Evolutionary conservation across 345 rosid genomes (phyloP).

Genomic region (Tarenaya hassleriana): DNA sequence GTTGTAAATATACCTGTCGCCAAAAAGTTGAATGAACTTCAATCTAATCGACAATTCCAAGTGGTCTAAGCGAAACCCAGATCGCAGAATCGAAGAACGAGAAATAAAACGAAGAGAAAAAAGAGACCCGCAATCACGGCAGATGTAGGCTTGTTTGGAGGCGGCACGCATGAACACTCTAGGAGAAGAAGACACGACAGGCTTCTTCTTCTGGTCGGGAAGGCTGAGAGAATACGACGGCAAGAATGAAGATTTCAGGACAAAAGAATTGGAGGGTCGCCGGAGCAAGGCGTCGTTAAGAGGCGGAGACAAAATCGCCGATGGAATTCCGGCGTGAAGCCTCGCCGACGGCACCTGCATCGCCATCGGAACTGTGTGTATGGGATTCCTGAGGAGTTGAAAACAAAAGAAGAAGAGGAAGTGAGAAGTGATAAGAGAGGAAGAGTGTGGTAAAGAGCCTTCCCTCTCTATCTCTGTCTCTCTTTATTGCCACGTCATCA

Average conservation of each 20-base stretch:
- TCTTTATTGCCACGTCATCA: conserved; percentile 19
- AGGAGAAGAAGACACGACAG: conserved; percentile 32
- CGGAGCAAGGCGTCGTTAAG: conserved; percentile 32
- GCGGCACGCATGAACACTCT: conserved; percentile 73
- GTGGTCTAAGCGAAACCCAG: too few relatives aligned
- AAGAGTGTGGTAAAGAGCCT: conserved; percentile 24
- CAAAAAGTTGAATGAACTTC: background rate
- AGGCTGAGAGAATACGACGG: conserved; percentile 40
- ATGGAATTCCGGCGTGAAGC: conserved; percentile 13
- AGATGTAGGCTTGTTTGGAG: conserved; percentile 79
- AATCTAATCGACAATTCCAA: background rate
- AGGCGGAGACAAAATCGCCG: conserved; percentile 34
- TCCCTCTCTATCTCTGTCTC: too few relatives aligned
- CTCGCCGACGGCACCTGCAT: conserved; percentile 25
- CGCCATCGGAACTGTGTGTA: conserved; percentile 33
- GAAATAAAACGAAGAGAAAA: background rate
- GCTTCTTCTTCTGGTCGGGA: conserved; percentile 18
- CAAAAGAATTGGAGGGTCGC: conserved; percentile 31
- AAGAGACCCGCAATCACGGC: conserved; percentile 88
- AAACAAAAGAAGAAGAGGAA: conserved; percentile 3
- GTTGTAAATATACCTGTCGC: conserved; percentile 72
- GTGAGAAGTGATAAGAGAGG: conserved; percentile 18
- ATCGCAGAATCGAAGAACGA: background rate
- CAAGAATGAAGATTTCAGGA: conserved; percentile 50
- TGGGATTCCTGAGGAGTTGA: conserved; percentile 4